These are phyloP conservation scores for Phytophthora constricta DNA, from an alignment of 352 stramenopile genomes.

Conservation along the genomic window DNA sequence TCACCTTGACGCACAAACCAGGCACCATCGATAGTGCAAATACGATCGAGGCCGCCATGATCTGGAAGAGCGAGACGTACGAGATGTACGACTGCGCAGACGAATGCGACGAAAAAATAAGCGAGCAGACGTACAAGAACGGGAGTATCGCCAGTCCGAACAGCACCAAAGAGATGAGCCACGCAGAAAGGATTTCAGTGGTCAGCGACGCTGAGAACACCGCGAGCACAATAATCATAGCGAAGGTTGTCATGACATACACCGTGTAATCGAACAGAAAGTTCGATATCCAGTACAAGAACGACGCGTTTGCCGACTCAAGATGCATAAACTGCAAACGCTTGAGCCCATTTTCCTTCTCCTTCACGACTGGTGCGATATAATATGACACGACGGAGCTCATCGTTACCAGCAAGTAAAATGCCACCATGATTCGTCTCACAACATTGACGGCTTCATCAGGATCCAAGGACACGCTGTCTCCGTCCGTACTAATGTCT, in stretches of 20 bases:
- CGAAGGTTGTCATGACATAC: slow-evolving; percentile 42
- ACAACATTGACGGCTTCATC: slow-evolving; percentile 46
- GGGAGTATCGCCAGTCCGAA: slow-evolving; percentile 68
- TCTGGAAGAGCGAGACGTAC: slow-evolving; percentile 74
- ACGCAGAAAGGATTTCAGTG: slow-evolving; percentile 43
- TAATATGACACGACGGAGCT: slow-evolving; percentile 76
- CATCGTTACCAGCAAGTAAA: slow-evolving; percentile 77
- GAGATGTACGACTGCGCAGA: slow-evolving; percentile 84
- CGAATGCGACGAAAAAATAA: slow-evolving; percentile 79
- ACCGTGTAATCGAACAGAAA: slow-evolving; percentile 68
- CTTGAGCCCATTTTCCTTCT: slow-evolving; percentile 76
- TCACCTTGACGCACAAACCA: slow-evolving; percentile 53
- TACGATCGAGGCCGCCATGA: slow-evolving; percentile 55
- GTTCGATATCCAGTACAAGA: slow-evolving; percentile 74
- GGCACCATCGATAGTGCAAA: slow-evolving; percentile 60
- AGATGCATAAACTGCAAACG: slow-evolving; percentile 78
- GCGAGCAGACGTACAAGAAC: slow-evolving; percentile 68
- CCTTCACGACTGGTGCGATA: slow-evolving; percentile 65
- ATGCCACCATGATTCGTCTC: slow-evolving; percentile 93
- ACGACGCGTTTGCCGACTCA: slow-evolving; percentile 49
- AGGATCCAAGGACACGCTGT: slow-evolving; percentile 29
- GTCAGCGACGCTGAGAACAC: slow-evolving; percentile 47
- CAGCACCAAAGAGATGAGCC: slow-evolving; percentile 40
- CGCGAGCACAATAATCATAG: slow-evolving; percentile 43
- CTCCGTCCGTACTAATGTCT: slow-evolving; percentile 26